A percentile compares a stretch with the other conserved stretches of the same genome.
These are phyloP conservation scores for Punica granatum DNA, from an alignment of 345 rosid genomes.

Conservation along the genomic window DNA sequence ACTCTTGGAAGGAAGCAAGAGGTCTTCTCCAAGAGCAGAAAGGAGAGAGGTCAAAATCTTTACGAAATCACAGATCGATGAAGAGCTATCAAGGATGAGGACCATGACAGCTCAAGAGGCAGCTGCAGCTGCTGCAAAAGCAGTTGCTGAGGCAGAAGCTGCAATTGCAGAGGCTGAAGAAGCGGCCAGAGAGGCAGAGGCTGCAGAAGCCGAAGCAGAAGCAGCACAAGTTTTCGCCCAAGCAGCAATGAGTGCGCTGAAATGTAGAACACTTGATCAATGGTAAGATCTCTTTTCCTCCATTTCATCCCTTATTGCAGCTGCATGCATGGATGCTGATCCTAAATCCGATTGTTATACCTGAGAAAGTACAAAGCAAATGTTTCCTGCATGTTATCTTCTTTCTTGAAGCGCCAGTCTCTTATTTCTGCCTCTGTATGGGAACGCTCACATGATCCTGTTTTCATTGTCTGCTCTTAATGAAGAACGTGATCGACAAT, in stretches of 20 bases:
- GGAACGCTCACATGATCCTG: not conserved
- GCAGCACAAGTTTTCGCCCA: conserved; percentile 78
- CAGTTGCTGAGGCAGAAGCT: conserved; percentile 92
- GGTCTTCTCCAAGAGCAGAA: conserved; percentile 36
- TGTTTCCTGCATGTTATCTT: not conserved
- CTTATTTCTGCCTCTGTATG: not conserved
- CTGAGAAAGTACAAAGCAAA: not conserved
- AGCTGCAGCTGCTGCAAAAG: conserved; percentile 88
- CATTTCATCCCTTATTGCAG: not conserved
- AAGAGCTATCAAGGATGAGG: conserved; percentile 50
- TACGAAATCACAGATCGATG: conserved; percentile 47
- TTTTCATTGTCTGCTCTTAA: not conserved
- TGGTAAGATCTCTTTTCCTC: conserved; percentile 9
- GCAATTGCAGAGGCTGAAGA: conserved; percentile 93
- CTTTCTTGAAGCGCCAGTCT: not conserved
- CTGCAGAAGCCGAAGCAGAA: conserved; percentile 96
- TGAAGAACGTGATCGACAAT: not conserved
- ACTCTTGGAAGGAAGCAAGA: conserved; percentile 46
- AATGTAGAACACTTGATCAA: conserved; percentile 10
- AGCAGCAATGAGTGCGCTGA: conserved; percentile 29
- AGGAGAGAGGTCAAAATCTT: conserved; percentile 37
- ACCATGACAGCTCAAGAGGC: conserved; percentile 88
- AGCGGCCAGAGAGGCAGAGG: conserved; percentile 93
- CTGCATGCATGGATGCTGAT: not conserved
- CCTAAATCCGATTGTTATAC: not conserved